These are phyloP conservation scores for Aspergillus pseudotamarii DNA, from an alignment of 2,329 filamentous ascomycete species.

Conservation along the genomic window DNA sequence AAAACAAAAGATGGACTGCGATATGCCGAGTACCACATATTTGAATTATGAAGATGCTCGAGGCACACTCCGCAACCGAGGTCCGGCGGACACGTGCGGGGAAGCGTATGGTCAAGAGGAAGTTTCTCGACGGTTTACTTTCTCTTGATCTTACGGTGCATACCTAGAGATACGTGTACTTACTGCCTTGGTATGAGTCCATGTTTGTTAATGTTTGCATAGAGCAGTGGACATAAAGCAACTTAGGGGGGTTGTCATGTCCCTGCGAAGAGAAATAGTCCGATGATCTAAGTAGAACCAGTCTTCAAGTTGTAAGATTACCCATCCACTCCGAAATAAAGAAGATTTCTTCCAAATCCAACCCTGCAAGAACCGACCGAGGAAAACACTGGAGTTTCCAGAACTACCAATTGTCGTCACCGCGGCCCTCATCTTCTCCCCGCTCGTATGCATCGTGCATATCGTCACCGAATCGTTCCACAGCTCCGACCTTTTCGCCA, in stretches of 20 bases:
- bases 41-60: background rate
- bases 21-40: background rate
- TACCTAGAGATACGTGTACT: background rate
- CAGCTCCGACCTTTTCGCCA: slow-evolving; percentile 46
- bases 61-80: slow-evolving; percentile 22
- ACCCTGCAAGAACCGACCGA: background rate
- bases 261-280: background rate
- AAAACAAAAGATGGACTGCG: background rate
- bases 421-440: slow-evolving; percentile 37
- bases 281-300: background rate
- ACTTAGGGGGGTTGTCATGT: no score
- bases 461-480: slow-evolving; percentile 48
- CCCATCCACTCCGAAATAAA: background rate
- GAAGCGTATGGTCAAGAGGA: slow-evolving; percentile 7
- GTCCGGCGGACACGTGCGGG: slow-evolving; percentile 27
- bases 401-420: slow-evolving; percentile 17
- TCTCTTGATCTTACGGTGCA: background rate
- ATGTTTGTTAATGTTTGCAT: no score
- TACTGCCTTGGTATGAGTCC: no score
- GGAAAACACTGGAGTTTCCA: background rate
- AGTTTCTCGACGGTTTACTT: background rate
- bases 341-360: background rate
- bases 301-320: background rate
- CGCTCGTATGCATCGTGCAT: slow-evolving; percentile 49
- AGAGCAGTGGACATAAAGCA: no score